Evolutionary conservation across 805 yeast genomes (phyloP), one percentile per base, ranked within the genome.

Genomic region (Yamadazyma phyllophila): DNA sequence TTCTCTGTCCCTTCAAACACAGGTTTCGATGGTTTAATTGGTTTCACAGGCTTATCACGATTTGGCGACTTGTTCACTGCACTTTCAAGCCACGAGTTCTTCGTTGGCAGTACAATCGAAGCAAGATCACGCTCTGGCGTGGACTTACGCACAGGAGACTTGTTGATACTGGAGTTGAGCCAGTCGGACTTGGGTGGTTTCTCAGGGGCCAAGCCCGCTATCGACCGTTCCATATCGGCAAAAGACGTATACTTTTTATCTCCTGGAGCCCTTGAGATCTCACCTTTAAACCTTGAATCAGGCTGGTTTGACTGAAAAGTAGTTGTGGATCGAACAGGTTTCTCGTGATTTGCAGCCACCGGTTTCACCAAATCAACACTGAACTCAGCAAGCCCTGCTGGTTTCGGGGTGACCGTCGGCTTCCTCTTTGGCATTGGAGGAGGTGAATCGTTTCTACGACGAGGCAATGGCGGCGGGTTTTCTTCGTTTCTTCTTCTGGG

Each of bases 201-300:
- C 8, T 30, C n/a, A 2, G 56, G 55, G 26, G 45, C 39, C 2
- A 36, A 34, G 20, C 31, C 35, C 10, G 35, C 26, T 20, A 62
- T 61, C 5, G 53, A 47, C 2, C 41, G 31, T 42, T 62, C 65
- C 29, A 61, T 50, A 4, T 58, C 57, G 3, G 54, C 34, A 41
- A 62, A 62, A 7, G 63, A 56, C 15, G 52, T 39, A 36, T 51
- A 51, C 16, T 41, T 26, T 13, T 36, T 36, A 13, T 27, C 31
- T 7, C 17, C 31, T 3, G 26, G 17, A 6, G 17, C 30, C 11
- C n/a, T 32, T 2, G 31, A 29, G 17, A 9, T 32, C 7, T 26
- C 8, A 15, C 12, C 11, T 11, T 11, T 4, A 17, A 24, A 35
- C 24, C n/a, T n/a, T n/a, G n/a, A n/a, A n/a, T 20, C 24, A 20